Evolutionary conservation across 106 monocot species (phyloP).

Genomic region (Chionographis japonica): DNA sequence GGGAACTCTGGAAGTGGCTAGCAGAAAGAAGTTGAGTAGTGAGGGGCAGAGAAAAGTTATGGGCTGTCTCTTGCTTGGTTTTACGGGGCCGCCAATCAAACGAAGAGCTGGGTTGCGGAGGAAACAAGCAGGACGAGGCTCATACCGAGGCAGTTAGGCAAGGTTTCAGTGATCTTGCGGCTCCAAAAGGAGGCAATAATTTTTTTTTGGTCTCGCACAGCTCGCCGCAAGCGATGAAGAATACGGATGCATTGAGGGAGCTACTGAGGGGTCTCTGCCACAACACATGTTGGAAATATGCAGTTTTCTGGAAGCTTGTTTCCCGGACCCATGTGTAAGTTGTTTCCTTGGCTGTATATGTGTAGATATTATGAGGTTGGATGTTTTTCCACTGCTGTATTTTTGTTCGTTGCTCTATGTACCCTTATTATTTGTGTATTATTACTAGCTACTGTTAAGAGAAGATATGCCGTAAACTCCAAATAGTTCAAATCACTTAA

Average conservation of each 20-base stretch:
- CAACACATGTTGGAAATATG: slow-evolving; percentile 57
- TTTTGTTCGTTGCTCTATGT: too few relatives aligned
- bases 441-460: too few relatives aligned
- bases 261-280: slow-evolving; percentile 49
- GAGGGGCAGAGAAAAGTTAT: slow-evolving; percentile 19
- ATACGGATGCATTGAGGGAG: slow-evolving; percentile 22
- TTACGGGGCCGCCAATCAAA: slow-evolving; percentile 43
- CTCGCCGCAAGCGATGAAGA: slow-evolving; percentile 25
- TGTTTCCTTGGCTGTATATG: neutral
- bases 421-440: neutral
- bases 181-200: neutral
- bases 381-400: too few relatives aligned
- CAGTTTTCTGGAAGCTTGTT: slow-evolving; percentile 63
- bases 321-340: slow-evolving; percentile 31
- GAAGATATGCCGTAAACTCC: too few relatives aligned
- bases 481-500: too few relatives aligned
- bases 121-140: slow-evolving; percentile 72
- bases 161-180: neutral
- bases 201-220: neutral
- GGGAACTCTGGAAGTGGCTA: too few relatives aligned
- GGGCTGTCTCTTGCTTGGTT: slow-evolving; percentile 48
- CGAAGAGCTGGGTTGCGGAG: slow-evolving; percentile 54
- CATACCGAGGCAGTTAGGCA: slow-evolving; percentile 63
- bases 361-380: too few relatives aligned
- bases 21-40: neutral